A percentile compares a stretch with the other conserved stretches of the same genome.
phyloP scores from a whole-genome alignment of 202 grass and related monocot species.

The Setaria italica region DNA sequence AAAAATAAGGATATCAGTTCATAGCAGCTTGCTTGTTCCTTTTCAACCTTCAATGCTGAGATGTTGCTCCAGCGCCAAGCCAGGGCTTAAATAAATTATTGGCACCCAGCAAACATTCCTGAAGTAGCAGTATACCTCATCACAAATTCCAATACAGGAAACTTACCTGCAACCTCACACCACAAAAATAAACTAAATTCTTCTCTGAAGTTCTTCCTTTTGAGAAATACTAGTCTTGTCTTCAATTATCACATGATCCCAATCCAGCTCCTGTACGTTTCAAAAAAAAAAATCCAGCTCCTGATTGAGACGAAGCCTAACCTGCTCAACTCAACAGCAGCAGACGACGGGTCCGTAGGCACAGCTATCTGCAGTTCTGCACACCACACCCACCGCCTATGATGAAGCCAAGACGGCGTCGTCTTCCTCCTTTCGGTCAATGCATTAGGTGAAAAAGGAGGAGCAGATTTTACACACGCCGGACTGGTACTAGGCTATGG shows the following conservation, averaged over 20 bases:
- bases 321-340: slow-evolving; percentile 15
- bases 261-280: too few species aligned
- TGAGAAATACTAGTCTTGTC: not conserved
- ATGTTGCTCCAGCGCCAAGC: not conserved
- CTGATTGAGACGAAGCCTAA: slow-evolving; percentile 27
- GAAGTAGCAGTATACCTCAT: not conserved
- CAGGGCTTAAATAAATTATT: not conserved
- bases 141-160: not conserved
- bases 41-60: not conserved
- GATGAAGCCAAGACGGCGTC: not conserved
- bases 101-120: not conserved
- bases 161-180: not conserved
- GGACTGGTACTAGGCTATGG: not conserved
- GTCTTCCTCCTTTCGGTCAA: slow-evolving; percentile 37
- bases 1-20: not conserved
- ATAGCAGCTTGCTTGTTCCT: not conserved
- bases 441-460: slow-evolving; percentile 38
- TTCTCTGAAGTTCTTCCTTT: not conserved
- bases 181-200: not conserved
- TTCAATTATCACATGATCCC: slow-evolving; percentile 10
- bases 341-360: not conserved
- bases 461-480: not conserved
- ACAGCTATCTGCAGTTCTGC: not conserved
- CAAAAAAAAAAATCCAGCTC: slow-evolving; percentile 1
- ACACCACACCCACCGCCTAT: slow-evolving; percentile 20